These are phyloP conservation scores for Ogataea neopini DNA, from an alignment of 805 yeast genomes.

Conservation along the genomic window DNA sequence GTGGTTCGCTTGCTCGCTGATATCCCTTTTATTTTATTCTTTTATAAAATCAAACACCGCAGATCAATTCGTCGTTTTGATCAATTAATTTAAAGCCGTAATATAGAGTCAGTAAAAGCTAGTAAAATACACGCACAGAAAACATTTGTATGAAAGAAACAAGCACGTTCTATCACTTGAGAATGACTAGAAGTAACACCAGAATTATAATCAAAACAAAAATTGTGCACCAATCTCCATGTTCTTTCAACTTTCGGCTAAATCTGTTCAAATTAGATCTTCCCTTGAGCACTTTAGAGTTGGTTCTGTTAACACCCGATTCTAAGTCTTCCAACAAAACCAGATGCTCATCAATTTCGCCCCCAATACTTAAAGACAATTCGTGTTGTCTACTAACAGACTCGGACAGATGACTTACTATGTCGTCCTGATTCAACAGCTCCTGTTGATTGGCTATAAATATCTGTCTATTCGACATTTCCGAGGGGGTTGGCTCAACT, in stretches of 20 bases:
- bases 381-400: slow-evolving; percentile 47
- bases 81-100: not conserved
- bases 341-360: slow-evolving; percentile 50
- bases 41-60: not conserved
- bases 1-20: not conserved
- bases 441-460: slow-evolving; percentile 47
- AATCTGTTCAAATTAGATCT: slow-evolving; percentile 40
- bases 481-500: slow-evolving; percentile 13
- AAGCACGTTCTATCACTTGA: slow-evolving; percentile 29
- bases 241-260: slow-evolving; percentile 43
- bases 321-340: slow-evolving; percentile 52
- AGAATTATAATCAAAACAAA: slow-evolving; percentile 44
- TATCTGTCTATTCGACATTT: slow-evolving; percentile 32
- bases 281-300: slow-evolving; percentile 43
- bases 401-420: slow-evolving; percentile 40
- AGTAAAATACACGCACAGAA: not conserved
- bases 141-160: not conserved
- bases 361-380: slow-evolving; percentile 47
- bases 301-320: slow-evolving; percentile 44
- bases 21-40: not conserved
- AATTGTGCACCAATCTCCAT: slow-evolving; percentile 52
- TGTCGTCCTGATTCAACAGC: slow-evolving; percentile 46
- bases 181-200: slow-evolving; percentile 42
- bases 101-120: not conserved
- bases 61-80: not conserved